Evolutionary conservation across 2,329 filamentous ascomycete genomes (phyloP).

Genomic region (Fusarium guadeloupense): DNA sequence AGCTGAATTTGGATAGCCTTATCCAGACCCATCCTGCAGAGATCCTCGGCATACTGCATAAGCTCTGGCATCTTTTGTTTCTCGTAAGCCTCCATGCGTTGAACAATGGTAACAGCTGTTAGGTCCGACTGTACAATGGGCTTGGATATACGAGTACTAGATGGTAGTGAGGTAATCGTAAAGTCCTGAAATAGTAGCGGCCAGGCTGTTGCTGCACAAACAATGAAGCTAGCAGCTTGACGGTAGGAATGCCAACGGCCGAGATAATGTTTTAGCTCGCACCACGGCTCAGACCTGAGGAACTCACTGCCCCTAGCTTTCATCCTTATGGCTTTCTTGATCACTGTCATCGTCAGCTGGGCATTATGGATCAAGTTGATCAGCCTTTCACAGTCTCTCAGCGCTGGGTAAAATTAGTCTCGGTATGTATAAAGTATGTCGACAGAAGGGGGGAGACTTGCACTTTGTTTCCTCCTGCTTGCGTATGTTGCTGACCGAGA

Average conservation of each 20-base stretch:
- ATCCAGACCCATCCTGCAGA: conserved; percentile 38
- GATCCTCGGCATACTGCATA: not conserved
- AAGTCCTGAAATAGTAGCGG: conserved; percentile 42
- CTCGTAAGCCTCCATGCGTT: not conserved
- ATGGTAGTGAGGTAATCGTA: conserved; percentile 36
- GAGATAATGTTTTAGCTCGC: conserved; percentile 38
- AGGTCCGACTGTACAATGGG: not conserved
- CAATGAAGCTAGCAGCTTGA: conserved; percentile 25
- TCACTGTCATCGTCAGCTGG: no score
- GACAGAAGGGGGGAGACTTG: no score
- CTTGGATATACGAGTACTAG: conserved; percentile 12
- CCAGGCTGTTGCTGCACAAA: conserved; percentile 24
- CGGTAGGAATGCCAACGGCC: conserved; percentile 41
- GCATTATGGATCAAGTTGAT: conserved; percentile 31
- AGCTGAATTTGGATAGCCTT: conserved; percentile 10
- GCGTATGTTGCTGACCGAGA: no score
- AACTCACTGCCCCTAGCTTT: conserved; percentile 7
- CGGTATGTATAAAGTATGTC: no score
- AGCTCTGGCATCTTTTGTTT: not conserved
- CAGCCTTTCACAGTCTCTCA: conserved; percentile 24
- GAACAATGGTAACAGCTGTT: not conserved
- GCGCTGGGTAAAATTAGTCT: conserved; percentile 1
- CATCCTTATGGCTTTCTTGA: no score
- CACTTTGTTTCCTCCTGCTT: no score
- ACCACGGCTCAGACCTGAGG: conserved; percentile 22